Evolutionary conservation across 1,139 yeast species (phyloP), one percentile per base, ranked within the genome.

Genomic region (Cylindricascospora bacillispora): DNA sequence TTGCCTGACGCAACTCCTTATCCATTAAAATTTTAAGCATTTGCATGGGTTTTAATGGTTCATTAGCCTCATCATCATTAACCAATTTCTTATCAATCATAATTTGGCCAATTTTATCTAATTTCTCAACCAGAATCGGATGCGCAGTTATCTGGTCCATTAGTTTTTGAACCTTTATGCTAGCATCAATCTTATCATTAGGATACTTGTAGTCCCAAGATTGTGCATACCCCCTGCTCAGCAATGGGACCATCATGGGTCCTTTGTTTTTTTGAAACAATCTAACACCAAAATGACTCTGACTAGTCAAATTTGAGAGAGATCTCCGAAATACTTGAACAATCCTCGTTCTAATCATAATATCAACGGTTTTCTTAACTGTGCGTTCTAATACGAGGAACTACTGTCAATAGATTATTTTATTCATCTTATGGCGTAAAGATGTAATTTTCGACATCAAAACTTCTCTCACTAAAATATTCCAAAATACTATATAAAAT

Each of bases 171-270:
- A 46, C 47, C 30, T 43, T 39, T 23, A 42, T 24, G 25, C 44
- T 46, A 2, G 48, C 51, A 15, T 40, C 38, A 4, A 40, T 25
- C 24, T 41, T 38, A 7, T 39, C 40, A 15, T 39, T 40, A 3
- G 41, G 37, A 6, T 35, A 28, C 13, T 34, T 38, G 24, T 34
- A 33, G 31, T 45, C 50, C 50, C 50, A 45, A 10, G 49, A 45
- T 30, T 44, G 44, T 5, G 49, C 50, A 25, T 42, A 43, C 13
- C 15, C 22, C 24, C 47, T 41, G 52, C 93, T 75, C 63, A 89
- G 76, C 62, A 89, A 75, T 60, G 98, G 98, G 52, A 86, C 95
- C 98, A 89, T 89, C 70, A 89, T 89, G 60, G 98, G n/a, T n/a
- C n/a, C n/a, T n/a, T n/a, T n/a, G n/a, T n/a, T n/a, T n/a, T n/a